These are phyloP conservation scores for Rhizopus arrhizus DNA, from an alignment of 371 early-diverging fungal genomes.

Conservation along the genomic window DNA sequence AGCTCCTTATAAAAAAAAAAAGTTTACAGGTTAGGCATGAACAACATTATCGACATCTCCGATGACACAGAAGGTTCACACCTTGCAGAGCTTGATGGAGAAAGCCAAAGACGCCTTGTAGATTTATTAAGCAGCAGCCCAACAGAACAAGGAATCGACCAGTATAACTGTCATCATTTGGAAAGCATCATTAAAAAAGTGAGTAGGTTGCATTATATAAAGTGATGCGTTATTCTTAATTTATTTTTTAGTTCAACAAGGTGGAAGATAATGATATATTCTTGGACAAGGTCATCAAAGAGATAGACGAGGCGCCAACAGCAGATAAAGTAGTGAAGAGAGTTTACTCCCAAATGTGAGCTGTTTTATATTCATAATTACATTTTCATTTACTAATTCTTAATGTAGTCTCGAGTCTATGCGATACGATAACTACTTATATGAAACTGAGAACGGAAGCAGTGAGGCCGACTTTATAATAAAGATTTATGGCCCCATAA, in stretches of 20 bases:
- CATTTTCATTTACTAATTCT: slow-evolving; percentile 7
- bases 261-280: slow-evolving; percentile 16
- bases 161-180: slow-evolving; percentile 8
- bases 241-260: slow-evolving; percentile 14
- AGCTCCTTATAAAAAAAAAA: too few relatives aligned
- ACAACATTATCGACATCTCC: slow-evolving; percentile 14
- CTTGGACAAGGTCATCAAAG: slow-evolving; percentile 18
- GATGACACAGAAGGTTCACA: slow-evolving; percentile 13
- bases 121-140: slow-evolving; percentile 15
- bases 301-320: slow-evolving; percentile 10
- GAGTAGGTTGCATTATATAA: slow-evolving; percentile 11
- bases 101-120: slow-evolving; percentile 9
- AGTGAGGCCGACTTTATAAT: slow-evolving; percentile 13
- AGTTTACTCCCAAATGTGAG: slow-evolving; percentile 15
- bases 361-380: slow-evolving; percentile 15
- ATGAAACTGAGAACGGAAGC: slow-evolving; percentile 4
- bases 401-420: slow-evolving; percentile 16
- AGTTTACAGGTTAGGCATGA: too few relatives aligned
- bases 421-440: slow-evolving; percentile 12
- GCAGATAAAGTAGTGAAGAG: slow-evolving; percentile 15
- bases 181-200: slow-evolving; percentile 14
- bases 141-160: slow-evolving; percentile 14
- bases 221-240: slow-evolving; percentile 10
- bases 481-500: slow-evolving; percentile 14
- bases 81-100: slow-evolving; percentile 13